Evolutionary conservation across 768 basidiomycete genomes (phyloP), one percentile per base, ranked within the genome.

Genomic region (Chalciporus chontae): DNA sequence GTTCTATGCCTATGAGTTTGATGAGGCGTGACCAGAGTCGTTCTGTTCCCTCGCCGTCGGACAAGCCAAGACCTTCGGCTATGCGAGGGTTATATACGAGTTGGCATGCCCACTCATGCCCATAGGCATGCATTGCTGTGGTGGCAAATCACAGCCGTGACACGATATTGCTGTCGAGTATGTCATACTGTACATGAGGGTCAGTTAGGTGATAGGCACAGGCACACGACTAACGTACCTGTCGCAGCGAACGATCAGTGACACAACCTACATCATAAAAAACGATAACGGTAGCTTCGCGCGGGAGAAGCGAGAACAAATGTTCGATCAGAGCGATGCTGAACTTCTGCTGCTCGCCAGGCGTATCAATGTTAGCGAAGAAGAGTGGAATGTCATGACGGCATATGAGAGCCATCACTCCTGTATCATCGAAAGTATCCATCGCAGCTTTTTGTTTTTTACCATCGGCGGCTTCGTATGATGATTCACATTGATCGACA

Each of bases 381-480:
- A 21, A 21, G 21, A 0, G 69, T 66, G 44, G 70, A 18, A 76
- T 71, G 46, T 77, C 66, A 27, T 76, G 72, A 0, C 65, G 53
- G 48, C 73, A 74, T 0, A 70, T 66, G 1, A 73, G 48, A 0
- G 67, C 68, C 66, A 74, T 73, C n/a, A 71, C 38, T 0, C 73
- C 71, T 7, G 53, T 60, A 31, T 69, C 64, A 47, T 73, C 67
- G 45, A 66, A 70, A 14, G 40, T 47, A 9, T 58, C 53, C 5
- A 52, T 54, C 13, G 50, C 46, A 0, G 62, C 57, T 39, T 66
- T 68, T 23, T 59, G 56, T 17, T 64, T 62, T 50, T 65, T 62
- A 8, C 60, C 68, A 40, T 70, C 57, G 0, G 64, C 71, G 8
- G 75, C 69, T 15, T 66, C 50, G 53, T 69, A 66, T 0, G 65